Evolutionary conservation across 1,284 basidiomycete genomes (phyloP), one percentile per base, ranked within the genome.

Genomic region (Cryptococcus wingfieldii): DNA sequence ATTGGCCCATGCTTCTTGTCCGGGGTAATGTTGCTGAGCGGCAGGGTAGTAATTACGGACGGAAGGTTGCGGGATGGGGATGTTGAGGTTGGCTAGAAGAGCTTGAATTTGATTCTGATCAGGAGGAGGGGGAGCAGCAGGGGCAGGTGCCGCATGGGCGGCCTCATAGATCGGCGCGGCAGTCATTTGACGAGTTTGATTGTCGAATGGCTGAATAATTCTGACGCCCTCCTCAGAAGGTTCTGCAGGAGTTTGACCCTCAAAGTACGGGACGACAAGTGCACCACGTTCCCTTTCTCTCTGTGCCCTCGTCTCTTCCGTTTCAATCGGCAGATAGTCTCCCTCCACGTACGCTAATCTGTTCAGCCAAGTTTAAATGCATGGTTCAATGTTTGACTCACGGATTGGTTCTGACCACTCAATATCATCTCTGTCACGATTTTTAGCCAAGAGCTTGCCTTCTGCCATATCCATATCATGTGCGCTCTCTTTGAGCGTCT

Each of bases 351-450:
- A 52, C 28, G 53, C 51, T 56, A 46, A 47, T 7, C 18, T 31
- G 18, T 28, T 47, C 19, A 51, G 39, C 18, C 16, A 50, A 38
- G 49, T 28, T 8, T 0, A 31, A 51, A 38, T 10, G 13, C 14
- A 25, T 31, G 23, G 27, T 37, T 5, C 1, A 23, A 25, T 1
- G 1, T 4, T 34, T 14, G 25, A 54, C 64, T 62, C 39, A 66
- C 61, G 47, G n/a, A 23, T 18, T 2, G 66, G 71, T 38, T 69
- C 66, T 48, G 67, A 68, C 72, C 72, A 75, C 10, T 69, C 66
- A 12, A 69, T 64, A n/a, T 44, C 37, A 28, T 28, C 53, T 23
- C 61, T 53, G 16, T 47, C 52, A 19, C 55, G 51, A 43, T 60
- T 58, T 28, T 55, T 54, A 39, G 59, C 61, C 51, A 75, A 48